phyloP scores from a whole-genome alignment of 352 stramenopile species.

The Phytophthora hybrid region DNA sequence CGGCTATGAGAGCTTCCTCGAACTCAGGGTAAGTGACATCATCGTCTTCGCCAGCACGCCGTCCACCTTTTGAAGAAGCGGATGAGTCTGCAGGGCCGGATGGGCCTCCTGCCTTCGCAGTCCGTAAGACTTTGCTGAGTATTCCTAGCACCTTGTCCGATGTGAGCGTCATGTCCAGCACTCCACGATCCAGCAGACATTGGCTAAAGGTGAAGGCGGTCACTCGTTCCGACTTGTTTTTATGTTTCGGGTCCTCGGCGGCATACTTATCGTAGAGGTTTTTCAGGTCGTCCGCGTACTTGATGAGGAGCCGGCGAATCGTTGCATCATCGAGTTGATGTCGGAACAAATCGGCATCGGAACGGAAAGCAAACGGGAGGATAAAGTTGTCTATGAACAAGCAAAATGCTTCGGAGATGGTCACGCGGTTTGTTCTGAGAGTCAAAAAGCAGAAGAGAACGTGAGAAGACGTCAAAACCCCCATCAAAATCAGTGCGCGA shows the following conservation, averaged over 20 bases:
- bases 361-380: constrained; percentile 76
- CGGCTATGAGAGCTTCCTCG: constrained; percentile 72
- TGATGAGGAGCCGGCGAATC: constrained; percentile 68
- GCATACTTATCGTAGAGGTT: constrained; percentile 67
- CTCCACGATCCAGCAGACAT: constrained; percentile 66
- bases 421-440: constrained; percentile 63
- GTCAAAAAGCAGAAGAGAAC: background rate
- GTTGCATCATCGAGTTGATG: constrained; percentile 76
- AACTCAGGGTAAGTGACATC: constrained; percentile 73
- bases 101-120: constrained; percentile 3
- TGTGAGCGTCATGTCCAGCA: constrained; percentile 70
- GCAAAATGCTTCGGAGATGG: constrained; percentile 80
- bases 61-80: background rate
- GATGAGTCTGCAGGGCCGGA: background rate
- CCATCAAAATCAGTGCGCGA: background rate
- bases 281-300: constrained; percentile 68
- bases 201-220: constrained; percentile 71
- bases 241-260: constrained; percentile 50
- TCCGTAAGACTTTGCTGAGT: constrained; percentile 61
- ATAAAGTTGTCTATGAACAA: constrained; percentile 81
- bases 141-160: constrained; percentile 67
- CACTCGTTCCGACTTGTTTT: constrained; percentile 53
- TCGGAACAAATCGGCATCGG: constrained; percentile 75
- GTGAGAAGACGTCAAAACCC: background rate
- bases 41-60: constrained; percentile 48